Evolutionary conservation across 257 asterid genomes (phyloP).

Genomic region (Plectranthus barbatus): DNA sequence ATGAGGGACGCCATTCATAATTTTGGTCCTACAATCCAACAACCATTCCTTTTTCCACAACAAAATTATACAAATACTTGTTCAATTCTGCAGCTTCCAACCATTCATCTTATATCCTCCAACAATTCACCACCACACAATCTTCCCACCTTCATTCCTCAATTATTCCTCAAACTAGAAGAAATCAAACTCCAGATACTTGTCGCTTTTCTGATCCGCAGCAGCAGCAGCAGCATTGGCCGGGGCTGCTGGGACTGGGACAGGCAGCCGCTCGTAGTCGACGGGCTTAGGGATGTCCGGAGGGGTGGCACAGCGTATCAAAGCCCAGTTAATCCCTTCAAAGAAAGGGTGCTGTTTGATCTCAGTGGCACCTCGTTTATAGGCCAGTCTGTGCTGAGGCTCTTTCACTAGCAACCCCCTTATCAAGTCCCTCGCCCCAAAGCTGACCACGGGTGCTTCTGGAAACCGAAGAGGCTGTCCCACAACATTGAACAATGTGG

Average conservation of each 20-base stretch:
- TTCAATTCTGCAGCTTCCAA: not conserved
- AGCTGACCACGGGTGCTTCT: constrained; percentile 49
- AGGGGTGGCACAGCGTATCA: constrained; percentile 59
- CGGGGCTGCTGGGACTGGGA: constrained; percentile 16
- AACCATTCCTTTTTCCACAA: not conserved
- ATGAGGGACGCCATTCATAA: not conserved
- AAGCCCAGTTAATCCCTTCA: constrained; percentile 61
- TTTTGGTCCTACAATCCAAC: constrained; percentile 23
- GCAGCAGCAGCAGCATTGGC: constrained; percentile 10
- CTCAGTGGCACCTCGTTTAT: constrained; percentile 56
- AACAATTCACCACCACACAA: not conserved
- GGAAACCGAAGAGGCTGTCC: too few species aligned
- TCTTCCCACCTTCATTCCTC: not conserved
- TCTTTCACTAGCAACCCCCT: constrained; percentile 55
- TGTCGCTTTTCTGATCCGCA: constrained; percentile 30
- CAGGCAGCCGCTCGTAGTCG: constrained; percentile 31
- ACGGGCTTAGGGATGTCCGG: constrained; percentile 48
- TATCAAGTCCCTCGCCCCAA: constrained; percentile 50
- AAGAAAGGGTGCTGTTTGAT: constrained; percentile 58
- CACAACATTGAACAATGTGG: constrained; percentile 51
- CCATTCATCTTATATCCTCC: constrained; percentile 3
- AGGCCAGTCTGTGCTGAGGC: constrained; percentile 55
- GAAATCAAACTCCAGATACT: constrained; percentile 52
- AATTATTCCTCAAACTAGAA: constrained; percentile 20
- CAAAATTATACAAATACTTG: constrained; percentile 8